Evolutionary conservation across 2,329 filamentous ascomycete species (phyloP), one percentile per base, ranked within the genome.

Genomic region (Dactylellina haptotyla): DNA sequence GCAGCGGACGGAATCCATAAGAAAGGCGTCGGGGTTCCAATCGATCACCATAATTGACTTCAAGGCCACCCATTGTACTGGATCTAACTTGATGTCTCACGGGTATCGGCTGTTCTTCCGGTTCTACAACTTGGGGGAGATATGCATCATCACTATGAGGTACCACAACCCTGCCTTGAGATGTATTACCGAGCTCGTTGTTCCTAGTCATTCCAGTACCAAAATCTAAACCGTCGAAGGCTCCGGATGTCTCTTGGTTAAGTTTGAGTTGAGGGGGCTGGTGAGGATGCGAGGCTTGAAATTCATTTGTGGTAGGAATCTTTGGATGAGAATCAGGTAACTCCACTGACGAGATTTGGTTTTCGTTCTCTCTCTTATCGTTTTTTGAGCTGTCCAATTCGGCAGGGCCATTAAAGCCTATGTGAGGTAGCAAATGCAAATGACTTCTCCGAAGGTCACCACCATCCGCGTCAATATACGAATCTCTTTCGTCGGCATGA

Each of bases 1-100:
- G 95, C 75, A 99, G 85, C 20, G 95, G 95, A 14, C 95, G 90
- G 81, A 96, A 86, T 26, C 88, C 88, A 48, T 90, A 86, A 0
- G 88, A 90, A n/a, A 90, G 80, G 65, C 88, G 84, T 75, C 85
- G 85, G 77, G 82, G 84, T 69, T 86, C 82, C 1, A 88, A 87
- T 50, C 89, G 84, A 56, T 83, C 84, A 4, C 90, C 82, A 32
- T 80, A 81, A 3, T 77, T 80, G 80, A 78, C 79, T 45, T 81
- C 77, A 57, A 79, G 79, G 50, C 79, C 80, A 43, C 81, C 77
- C 58, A 80, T 79, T 4, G 53, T 72, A 26, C 58, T 64, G 46
- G 48, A 53, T 9, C 67, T 53, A 6, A 37, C 14, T 18, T 65
- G 67, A n/a, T 30, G 39, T 45, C 30, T 50, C 32, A 26, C 30